A percentile compares a stretch with the other conserved stretches of the same genome.
Evolutionary conservation across 2,329 filamentous ascomycete genomes (phyloP).

Genomic region (Ophiosphaerella herpotricha): DNA sequence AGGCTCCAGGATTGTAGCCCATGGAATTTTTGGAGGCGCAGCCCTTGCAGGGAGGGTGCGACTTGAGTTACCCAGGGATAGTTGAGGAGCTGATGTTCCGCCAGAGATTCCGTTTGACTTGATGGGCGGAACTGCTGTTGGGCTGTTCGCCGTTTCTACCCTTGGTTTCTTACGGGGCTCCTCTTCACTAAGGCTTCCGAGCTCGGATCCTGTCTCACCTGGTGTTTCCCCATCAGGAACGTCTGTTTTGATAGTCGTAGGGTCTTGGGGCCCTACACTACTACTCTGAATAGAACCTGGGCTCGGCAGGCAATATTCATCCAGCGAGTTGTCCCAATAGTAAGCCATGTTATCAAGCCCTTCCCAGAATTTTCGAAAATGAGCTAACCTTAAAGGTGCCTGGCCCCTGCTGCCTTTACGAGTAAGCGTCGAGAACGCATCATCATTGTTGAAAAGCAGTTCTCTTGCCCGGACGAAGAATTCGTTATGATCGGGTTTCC

Average conservation of each 20-base stretch:
- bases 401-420: constrained; percentile 54
- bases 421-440: constrained; percentile 61
- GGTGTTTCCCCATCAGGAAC: constrained; percentile 7
- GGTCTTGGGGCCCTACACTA: constrained; percentile 3
- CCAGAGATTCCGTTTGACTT: constrained; percentile 13
- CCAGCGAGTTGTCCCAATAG: constrained; percentile 65
- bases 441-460: constrained; percentile 59
- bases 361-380: constrained; percentile 65
- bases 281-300: constrained; percentile 11
- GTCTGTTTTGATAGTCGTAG: constrained; percentile 3
- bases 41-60: constrained; percentile 32
- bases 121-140: constrained; percentile 12
- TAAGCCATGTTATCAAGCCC: constrained; percentile 63
- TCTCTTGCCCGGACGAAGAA: constrained; percentile 57
- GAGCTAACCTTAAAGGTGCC: constrained; percentile 56
- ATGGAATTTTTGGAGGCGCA: constrained; percentile 35
- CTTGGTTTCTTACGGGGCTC: constrained; percentile 48
- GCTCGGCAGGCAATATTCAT: constrained; percentile 56
- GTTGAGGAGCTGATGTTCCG: constrained; percentile 7
- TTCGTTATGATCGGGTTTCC: constrained; percentile 53
- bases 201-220: constrained; percentile 9
- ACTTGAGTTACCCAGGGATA: constrained; percentile 23
- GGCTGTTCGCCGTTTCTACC: constrained; percentile 27
- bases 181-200: constrained; percentile 17
- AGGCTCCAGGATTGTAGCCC: constrained; percentile 23